Evolutionary conservation across 306 rosid genomes (phyloP).

Genomic region (Echinosophora koreensis): DNA sequence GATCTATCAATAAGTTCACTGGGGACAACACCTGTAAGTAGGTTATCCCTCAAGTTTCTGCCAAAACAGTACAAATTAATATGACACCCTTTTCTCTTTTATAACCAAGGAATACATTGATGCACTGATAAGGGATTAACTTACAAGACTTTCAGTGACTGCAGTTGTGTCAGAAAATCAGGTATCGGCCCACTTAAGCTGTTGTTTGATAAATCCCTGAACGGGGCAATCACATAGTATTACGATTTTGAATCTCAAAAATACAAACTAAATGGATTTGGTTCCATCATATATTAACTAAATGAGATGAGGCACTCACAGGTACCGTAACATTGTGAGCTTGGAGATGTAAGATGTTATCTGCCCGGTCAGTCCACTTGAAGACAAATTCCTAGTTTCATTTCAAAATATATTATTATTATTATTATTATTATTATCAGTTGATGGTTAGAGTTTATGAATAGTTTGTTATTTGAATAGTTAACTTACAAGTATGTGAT

Average conservation of each 20-base stretch:
- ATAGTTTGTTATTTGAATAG: neutral
- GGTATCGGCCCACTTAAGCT: slow-evolving; percentile 45
- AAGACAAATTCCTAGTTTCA: slow-evolving; percentile 51
- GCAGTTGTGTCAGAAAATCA: slow-evolving; percentile 36
- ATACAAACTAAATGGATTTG: neutral
- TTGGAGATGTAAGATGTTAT: slow-evolving; percentile 42
- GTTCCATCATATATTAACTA: neutral
- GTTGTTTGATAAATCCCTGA: slow-evolving; percentile 59
- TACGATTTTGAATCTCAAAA: neutral
- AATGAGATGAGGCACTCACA: slow-evolving; percentile 45
- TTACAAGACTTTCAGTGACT: slow-evolving; percentile 43
- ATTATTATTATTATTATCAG: too few species aligned
- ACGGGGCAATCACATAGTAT: neutral
- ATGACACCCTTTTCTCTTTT: neutral
- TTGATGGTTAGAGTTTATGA: neutral
- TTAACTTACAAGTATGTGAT: slow-evolving; percentile 61
- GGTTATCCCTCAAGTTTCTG: slow-evolving; percentile 53
- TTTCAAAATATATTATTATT: neutral
- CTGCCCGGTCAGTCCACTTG: slow-evolving; percentile 50
- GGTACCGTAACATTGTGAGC: slow-evolving; percentile 43
- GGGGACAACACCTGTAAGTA: slow-evolving; percentile 46
- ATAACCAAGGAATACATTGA: neutral
- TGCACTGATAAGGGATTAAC: slow-evolving; percentile 11
- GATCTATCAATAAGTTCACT: slow-evolving; percentile 35
- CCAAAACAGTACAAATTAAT: neutral